Percentiles rank a stretch among this genome's conserved stretches.
phyloP scores from a whole-genome alignment of 2,329 filamentous ascomycete species.

The Ophiostoma sp. region DNA sequence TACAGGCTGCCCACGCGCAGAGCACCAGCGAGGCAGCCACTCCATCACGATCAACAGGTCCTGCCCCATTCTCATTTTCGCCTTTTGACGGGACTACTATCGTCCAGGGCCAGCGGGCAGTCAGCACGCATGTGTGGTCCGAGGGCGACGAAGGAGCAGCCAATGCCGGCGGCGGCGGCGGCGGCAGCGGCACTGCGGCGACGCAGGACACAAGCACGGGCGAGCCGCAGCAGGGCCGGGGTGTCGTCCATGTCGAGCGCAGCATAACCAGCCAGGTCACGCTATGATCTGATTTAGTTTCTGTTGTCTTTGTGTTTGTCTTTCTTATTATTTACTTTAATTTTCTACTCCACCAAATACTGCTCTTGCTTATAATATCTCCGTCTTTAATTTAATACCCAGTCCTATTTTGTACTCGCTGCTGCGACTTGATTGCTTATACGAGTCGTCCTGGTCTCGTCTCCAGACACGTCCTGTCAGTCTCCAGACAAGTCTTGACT shows the following conservation, averaged over 20 bases:
- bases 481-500: neutral
- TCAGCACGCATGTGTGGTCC: slow-evolving; percentile 24
- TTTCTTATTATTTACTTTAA: neutral
- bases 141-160: slow-evolving; percentile 1
- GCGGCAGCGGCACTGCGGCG: neutral
- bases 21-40: neutral
- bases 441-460: neutral
- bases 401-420: neutral
- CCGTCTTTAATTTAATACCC: neutral
- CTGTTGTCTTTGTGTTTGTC: neutral
- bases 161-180: neutral
- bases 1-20: neutral
- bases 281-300: neutral
- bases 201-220: neutral
- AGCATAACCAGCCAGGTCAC: slow-evolving; percentile 21
- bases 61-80: neutral
- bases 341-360: neutral
- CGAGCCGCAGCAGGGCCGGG: neutral
- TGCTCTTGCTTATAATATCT: neutral
- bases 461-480: neutral
- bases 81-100: slow-evolving; percentile 20
- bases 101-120: neutral
- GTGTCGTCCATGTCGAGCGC: slow-evolving; percentile 20
- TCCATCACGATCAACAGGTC: neutral
- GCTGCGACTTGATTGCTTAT: neutral